Conservation (phyloP, 1,139 yeast genomes). For the Magnusiomyces tetraspermus region DNA sequence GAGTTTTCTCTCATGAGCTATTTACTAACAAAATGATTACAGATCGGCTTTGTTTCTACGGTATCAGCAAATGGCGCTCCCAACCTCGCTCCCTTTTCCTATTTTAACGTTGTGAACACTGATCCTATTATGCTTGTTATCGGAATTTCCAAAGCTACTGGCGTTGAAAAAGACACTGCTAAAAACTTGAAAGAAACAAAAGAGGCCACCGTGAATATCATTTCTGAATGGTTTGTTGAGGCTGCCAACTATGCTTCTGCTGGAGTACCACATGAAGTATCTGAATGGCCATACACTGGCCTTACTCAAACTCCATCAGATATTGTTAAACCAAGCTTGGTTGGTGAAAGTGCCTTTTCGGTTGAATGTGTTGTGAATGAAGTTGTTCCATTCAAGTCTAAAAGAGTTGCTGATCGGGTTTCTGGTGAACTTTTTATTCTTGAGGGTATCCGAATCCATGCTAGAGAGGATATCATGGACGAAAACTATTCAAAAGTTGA, state of each 20-base stretch:
- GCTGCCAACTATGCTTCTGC: conserved; percentile 49
- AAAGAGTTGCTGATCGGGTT: conserved; percentile 29
- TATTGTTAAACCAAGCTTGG: conserved; percentile 46
- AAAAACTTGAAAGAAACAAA: conserved; percentile 42
- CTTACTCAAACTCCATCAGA: conserved; percentile 41
- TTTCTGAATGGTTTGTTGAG: conserved; percentile 56
- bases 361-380: conserved; percentile 45
- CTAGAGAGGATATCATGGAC: conserved; percentile 46
- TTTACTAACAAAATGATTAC: not conserved
- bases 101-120: conserved; percentile 40
- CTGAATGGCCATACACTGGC: conserved; percentile 51
- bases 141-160: conserved; percentile 39
- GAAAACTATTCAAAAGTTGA: conserved; percentile 37
- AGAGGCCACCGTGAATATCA: conserved; percentile 50
- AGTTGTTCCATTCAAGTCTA: conserved; percentile 41
- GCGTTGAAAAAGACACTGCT: conserved; percentile 42
- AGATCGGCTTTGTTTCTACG: conserved; percentile 46
- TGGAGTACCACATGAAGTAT: conserved; percentile 41
- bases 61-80: conserved; percentile 36
- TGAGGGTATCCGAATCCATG: conserved; percentile 51
- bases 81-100: conserved; percentile 54
- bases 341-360: conserved; percentile 53
- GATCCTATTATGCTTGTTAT: conserved; percentile 54
- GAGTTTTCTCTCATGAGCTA: not conserved
- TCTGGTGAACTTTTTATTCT: conserved; percentile 40